These are phyloP conservation scores for Phanerodontia chrysosporium DNA, from an alignment of 768 basidiomycete species.

Conservation along the genomic window DNA sequence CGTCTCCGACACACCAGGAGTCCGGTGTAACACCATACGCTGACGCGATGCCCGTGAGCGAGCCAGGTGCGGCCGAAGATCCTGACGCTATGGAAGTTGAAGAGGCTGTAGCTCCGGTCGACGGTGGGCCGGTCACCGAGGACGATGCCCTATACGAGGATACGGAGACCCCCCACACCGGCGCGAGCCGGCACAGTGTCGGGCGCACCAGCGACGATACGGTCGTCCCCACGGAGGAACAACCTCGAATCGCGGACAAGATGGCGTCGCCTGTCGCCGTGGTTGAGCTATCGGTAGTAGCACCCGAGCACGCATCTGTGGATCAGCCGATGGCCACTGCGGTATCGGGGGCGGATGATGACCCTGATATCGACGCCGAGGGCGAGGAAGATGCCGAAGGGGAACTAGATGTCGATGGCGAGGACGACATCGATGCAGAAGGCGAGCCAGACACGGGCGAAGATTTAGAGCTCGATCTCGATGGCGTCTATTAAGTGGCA, in stretches of 20 bases:
- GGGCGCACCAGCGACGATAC: slow-evolving; percentile 52
- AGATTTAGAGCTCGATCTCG: slow-evolving; percentile 18
- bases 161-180: slow-evolving; percentile 45
- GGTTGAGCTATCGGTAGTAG: slow-evolving; percentile 20
- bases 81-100: not conserved
- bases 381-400: slow-evolving; percentile 33
- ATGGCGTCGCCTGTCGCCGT: slow-evolving; percentile 17
- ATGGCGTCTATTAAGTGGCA: slow-evolving; percentile 1
- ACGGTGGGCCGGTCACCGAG: slow-evolving; percentile 6
- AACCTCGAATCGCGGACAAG: slow-evolving; percentile 23
- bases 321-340: not conserved
- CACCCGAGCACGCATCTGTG: not conserved
- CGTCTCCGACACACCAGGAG: not conserved
- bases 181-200: slow-evolving; percentile 44
- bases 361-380: slow-evolving; percentile 18
- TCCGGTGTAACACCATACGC: not conserved
- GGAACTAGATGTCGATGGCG: slow-evolving; percentile 35
- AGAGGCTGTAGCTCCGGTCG: not conserved
- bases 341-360: not conserved
- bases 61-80: not conserved
- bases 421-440: slow-evolving; percentile 29
- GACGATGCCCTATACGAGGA: slow-evolving; percentile 51
- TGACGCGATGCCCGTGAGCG: not conserved
- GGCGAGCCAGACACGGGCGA: slow-evolving; percentile 26
- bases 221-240: slow-evolving; percentile 36